phyloP scores from a whole-genome alignment of 2,329 filamentous ascomycete species.

The Aspergillus ruber region DNA sequence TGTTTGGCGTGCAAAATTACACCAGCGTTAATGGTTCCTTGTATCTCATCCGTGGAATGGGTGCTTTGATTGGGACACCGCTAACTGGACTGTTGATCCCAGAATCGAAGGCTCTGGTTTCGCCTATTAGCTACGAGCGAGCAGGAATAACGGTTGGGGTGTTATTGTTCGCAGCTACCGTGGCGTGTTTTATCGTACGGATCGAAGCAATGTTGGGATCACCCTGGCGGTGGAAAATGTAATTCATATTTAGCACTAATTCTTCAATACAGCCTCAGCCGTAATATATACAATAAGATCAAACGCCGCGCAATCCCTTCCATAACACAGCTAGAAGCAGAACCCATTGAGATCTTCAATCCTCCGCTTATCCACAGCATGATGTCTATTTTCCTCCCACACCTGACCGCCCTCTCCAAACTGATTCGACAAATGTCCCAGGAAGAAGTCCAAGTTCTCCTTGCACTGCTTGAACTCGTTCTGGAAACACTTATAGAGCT shows the following conservation, averaged over 20 bases:
- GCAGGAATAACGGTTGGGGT: constrained; percentile 20
- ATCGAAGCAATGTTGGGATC: constrained; percentile 18
- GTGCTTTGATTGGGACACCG: constrained; percentile 34
- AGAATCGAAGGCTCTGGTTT: constrained; percentile 12
- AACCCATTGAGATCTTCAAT: constrained; percentile 11
- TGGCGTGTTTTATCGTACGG: constrained; percentile 21
- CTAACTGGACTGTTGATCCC: constrained; percentile 23
- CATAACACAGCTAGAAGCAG: constrained; percentile 5
- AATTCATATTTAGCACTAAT: not conserved
- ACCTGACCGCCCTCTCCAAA: constrained; percentile 25
- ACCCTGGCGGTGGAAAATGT: constrained; percentile 18
- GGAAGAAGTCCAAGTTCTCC: constrained; percentile 29
- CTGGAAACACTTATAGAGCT: constrained; percentile 24
- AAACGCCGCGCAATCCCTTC: not conserved
- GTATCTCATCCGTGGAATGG: constrained; percentile 34
- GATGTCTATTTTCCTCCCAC: constrained; percentile 29
- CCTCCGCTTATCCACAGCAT: constrained; percentile 12
- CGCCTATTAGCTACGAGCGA: constrained; percentile 17
- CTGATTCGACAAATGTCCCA: constrained; percentile 27
- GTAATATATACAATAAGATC: not conserved
- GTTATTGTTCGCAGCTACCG: constrained; percentile 20
- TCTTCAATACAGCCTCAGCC: not conserved
- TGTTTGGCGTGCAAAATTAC: constrained; percentile 33
- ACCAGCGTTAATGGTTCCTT: constrained; percentile 33
- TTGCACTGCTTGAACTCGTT: constrained; percentile 21